Evolutionary conservation across 768 basidiomycete genomes (phyloP), one percentile per base, ranked within the genome.

Genomic region (Suillus cothurnatus): DNA sequence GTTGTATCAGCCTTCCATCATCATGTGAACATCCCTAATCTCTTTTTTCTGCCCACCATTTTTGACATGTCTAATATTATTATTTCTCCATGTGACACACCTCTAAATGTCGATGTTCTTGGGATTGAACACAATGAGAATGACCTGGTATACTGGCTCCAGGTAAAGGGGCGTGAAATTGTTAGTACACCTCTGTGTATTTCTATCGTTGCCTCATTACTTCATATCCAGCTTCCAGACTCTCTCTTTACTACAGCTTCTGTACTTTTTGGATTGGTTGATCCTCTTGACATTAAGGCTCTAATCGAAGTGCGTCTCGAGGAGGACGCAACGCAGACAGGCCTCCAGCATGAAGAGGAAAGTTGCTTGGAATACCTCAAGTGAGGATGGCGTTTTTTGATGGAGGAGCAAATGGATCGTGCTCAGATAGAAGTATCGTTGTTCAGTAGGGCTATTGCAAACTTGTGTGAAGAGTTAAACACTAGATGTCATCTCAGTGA

Each of bases 401-500:
- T 34, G 53, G 53, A 56, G 6, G 53, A 56, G 21, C 5, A 1
- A 14, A 34, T 56, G 53, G 6, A 56, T 56, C 8, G 21, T 1
- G 53, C 53, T n/a, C 53, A 34, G 21, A 56, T 55, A 32, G 53
- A 55, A 14, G 11, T 34, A 2, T 55, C 32, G 6, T 55, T 55
- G 6, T 34, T 55, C 26, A 34, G 32, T 21, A 32, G 11, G 0
- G 6, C 32, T 34, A 21, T 55, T 7, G 53, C 12, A 2, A 55
- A 34, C 53, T 34, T 55, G 32, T 55, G 53, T 26, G 53, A 55
- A 34, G 53, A 55, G 32, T 3, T 55, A 6, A 21, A n/a, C 12
- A 1, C 21, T 50, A 32, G 52, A 55, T 39, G 21, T n/a, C 49
- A 17, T 7, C 15, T 31, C 78, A 74, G 28, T 80, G 21, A 55